Percentiles rank a stretch among this genome's conserved stretches.
phyloP scores from a whole-genome alignment of 306 rosid species.

The Arachis stenosperma region DNA sequence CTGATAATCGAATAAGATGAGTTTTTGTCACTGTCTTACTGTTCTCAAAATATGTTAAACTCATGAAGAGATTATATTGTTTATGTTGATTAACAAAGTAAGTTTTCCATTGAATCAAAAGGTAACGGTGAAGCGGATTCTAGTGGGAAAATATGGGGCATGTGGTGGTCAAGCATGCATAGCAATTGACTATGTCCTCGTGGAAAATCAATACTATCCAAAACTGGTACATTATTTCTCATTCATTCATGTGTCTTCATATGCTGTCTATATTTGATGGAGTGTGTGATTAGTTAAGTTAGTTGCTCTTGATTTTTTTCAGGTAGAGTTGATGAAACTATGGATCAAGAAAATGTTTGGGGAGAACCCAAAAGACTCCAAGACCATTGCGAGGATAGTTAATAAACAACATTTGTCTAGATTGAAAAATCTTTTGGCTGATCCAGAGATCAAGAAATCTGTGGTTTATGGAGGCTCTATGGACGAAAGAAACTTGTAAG shows the following conservation, averaged over 20 bases:
- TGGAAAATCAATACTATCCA: conserved; percentile 51
- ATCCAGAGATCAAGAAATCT: conserved; percentile 49
- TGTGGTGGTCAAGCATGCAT: conserved; percentile 90
- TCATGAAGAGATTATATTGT: neutral
- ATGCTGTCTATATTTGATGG: neutral
- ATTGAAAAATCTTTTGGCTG: conserved; percentile 58
- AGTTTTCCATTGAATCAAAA: conserved; percentile 25
- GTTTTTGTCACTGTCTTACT: too few species aligned
- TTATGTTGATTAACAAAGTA: neutral
- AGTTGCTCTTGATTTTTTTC: conserved; percentile 22
- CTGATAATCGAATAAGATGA: too few species aligned
- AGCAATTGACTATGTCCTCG: conserved; percentile 65
- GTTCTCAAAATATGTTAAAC: neutral
- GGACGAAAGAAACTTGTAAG: conserved; percentile 74
- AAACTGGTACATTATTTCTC: conserved; percentile 49
- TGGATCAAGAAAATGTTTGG: conserved; percentile 64
- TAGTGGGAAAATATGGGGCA: conserved; percentile 66
- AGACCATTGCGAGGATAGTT: conserved; percentile 60
- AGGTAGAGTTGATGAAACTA: conserved; percentile 62
- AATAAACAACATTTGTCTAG: conserved; percentile 64
- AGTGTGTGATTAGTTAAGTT: neutral
- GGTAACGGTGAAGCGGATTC: conserved; percentile 61
- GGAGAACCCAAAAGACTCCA: conserved; percentile 53
- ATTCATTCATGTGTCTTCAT: neutral
- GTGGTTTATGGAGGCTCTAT: conserved; percentile 68